Evolutionary conservation across 2,329 filamentous ascomycete genomes (phyloP), one percentile per base, ranked within the genome.

Genomic region (Boeremia lycopersici): DNA sequence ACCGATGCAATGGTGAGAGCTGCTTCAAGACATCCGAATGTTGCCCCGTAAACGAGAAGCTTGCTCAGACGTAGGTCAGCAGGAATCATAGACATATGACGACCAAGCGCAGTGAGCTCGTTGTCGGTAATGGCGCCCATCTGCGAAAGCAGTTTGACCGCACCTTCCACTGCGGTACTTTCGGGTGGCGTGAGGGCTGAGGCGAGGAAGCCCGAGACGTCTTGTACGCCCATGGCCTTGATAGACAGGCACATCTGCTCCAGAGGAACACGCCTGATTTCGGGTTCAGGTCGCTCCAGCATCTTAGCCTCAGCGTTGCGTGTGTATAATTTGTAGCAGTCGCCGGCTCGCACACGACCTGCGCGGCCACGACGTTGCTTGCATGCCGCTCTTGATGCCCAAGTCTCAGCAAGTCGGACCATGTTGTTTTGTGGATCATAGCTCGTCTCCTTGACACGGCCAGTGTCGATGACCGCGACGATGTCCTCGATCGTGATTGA

Each of bases 401-500:
- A 99, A 0, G 91, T 92, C 77, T 99, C 95, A 64, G 93, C 89
- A 1, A 99, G 85, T 67, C 91, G 92, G 38, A 96, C 89, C 87
- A 98, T 96, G 71, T 96, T 96, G 72, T 89, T 96, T 59, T 89
- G 84, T 0, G 91, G 86, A 72, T 98, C 95, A 67, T 93, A 98
- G 71, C 90, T 93, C 0, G 93, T 99, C 75, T 99, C 93, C 71
- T 99, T 99, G 56, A 99, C 95, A 48, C 91, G 88, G 26, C 95
- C 95, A 10, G 89, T 95, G 73, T 99, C 95, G 60, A 99, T 93
- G 40, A 99, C 95, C 2, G 91, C 93, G 2, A 98, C 90, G 48
- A 99, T 90, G 70, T 99, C 95, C 70, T 97, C 93, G 56, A 99
- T 99, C 0, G 95, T 99, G 72, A 99, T 98, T 2, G 95, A 98